Percentiles rank a stretch among this genome's conserved stretches.
Conservation (phyloP, 768 basidiomycete genomes). For the Auriscalpium orientale region DNA sequence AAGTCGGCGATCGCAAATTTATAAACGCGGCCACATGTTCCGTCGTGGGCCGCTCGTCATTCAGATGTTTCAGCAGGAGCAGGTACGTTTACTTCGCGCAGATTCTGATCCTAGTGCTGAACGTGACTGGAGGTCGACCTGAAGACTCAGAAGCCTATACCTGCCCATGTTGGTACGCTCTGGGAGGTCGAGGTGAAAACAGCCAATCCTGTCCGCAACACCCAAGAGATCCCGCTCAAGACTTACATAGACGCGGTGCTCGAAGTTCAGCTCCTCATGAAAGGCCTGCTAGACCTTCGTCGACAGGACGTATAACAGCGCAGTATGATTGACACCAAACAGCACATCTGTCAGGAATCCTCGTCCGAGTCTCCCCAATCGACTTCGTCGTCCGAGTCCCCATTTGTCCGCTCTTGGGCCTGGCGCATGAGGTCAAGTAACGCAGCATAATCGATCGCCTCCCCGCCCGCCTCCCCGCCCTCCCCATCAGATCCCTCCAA, state of each 20-base stretch:
- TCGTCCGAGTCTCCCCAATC: conserved; percentile 45
- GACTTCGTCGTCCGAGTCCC: conserved; percentile 35
- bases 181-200: conserved; percentile 91
- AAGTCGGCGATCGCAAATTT: conserved; percentile 64
- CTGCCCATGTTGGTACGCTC: conserved; percentile 70
- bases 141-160: conserved; percentile 66
- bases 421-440: conserved; percentile 37
- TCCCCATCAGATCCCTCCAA: conserved; percentile 16
- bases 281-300: conserved; percentile 71
- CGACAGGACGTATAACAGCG: conserved; percentile 54
- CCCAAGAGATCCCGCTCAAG: conserved; percentile 68
- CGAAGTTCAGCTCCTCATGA: conserved; percentile 78
- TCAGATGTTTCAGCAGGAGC: conserved; percentile 82
- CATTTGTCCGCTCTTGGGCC: conserved; percentile 23
- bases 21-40: conserved; percentile 76
- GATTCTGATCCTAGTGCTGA: neutral
- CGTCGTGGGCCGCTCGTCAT: conserved; percentile 63
- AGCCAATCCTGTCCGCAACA: conserved; percentile 68
- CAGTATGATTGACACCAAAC: neutral
- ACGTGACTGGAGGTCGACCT: conserved; percentile 49
- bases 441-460: conserved; percentile 30
- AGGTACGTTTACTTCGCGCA: conserved; percentile 34
- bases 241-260: conserved; percentile 66
- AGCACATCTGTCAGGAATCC: conserved; percentile 10
- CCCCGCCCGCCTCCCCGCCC: conserved; percentile 28